These are phyloP conservation scores for Aspergillus unguis DNA, from an alignment of 2,329 filamentous ascomycete species.

Conservation along the genomic window DNA sequence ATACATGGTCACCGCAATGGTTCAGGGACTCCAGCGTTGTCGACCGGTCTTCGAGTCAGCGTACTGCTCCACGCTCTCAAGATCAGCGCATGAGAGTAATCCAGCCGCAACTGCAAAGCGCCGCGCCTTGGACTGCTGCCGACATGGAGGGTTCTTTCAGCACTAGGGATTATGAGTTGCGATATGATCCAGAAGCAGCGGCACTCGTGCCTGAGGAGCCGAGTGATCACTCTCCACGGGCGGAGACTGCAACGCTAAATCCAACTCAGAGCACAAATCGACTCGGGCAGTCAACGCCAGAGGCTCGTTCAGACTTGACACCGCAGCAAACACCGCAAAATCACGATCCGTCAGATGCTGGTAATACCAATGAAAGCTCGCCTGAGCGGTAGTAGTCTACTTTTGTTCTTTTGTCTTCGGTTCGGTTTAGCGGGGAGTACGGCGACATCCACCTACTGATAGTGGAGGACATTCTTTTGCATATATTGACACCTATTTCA, in stretches of 20 bases:
- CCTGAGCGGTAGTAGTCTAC: background rate
- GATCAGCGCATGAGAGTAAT: slow-evolving; percentile 55
- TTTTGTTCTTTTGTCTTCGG: slow-evolving; percentile 2
- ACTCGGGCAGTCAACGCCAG: background rate
- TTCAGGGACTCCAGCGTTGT: slow-evolving; percentile 24
- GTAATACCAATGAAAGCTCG: background rate
- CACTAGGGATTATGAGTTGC: slow-evolving; percentile 29
- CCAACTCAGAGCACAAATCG: background rate
- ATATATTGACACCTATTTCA: background rate
- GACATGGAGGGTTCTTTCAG: slow-evolving; percentile 25
- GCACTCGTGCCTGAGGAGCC: slow-evolving; percentile 32
- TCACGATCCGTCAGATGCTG: background rate
- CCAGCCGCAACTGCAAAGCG: slow-evolving; percentile 54
- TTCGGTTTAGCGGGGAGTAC: slow-evolving; percentile 17
- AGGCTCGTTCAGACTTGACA: background rate
- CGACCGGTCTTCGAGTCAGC: slow-evolving; percentile 16
- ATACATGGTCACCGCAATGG: slow-evolving; percentile 53
- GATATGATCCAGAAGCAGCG: slow-evolving; percentile 39
- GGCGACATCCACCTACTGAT: slow-evolving; percentile 6
- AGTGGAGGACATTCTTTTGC: slow-evolving; percentile 2
- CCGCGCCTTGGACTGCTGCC: slow-evolving; percentile 54
- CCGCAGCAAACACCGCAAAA: background rate
- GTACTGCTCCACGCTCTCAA: slow-evolving; percentile 13
- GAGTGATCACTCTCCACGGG: background rate
- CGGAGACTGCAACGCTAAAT: background rate